Base-by-base conservation (phyloP, 768 basidiomycete species). In the Panus rudis region DNA sequence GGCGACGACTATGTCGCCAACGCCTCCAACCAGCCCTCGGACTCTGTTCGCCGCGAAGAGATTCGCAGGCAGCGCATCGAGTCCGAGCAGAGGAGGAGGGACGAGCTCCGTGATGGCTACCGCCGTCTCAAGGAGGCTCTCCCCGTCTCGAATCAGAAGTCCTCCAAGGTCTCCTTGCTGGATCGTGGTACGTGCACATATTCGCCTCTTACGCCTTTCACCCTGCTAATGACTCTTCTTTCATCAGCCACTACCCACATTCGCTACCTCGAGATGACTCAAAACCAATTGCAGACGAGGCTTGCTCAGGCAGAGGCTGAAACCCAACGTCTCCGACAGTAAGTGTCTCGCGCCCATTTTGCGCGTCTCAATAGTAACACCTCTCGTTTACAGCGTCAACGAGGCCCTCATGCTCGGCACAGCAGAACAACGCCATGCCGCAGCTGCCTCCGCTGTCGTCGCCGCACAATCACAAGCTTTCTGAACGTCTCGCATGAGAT, bases 101-200 rank as follows among this genome's bases (percentile, higher is more conserved):
- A 93, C 56, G 92, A 94, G 66, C 85, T 94, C 60, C 74, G 92
- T 43, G 91, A 94, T 45, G 91, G 89, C 47, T 94, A 93, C 66
- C 78, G 82, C 54, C 78, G 84, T 46, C 81, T 94, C 68, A 91
- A 90, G 77, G 85, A 90, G 56, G 84, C 82, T 43, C 81, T 94
- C 54, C 92, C 92, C 22, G 73, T 82, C 47, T 86, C 84, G 37
- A 92, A 90, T 70, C 89, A 92, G 74, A 89, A 92, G 73, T 81
- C 87, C 8, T 89, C 84, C 76, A 94, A 94, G 69, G 86, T 91
- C 41, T 87, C 82, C 49, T 70, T 93, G 44, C 76, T 94, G 53
- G 92, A 93, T 57, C 80, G 91, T 58, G 81, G 83, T 82, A 56
- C 39, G 78, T 67, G 16, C 33, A 3, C 31, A 25, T 31, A 17